phyloP scores from a whole-genome alignment of 176 grass and related monocot genomes.

The Otatea glauca region DNA sequence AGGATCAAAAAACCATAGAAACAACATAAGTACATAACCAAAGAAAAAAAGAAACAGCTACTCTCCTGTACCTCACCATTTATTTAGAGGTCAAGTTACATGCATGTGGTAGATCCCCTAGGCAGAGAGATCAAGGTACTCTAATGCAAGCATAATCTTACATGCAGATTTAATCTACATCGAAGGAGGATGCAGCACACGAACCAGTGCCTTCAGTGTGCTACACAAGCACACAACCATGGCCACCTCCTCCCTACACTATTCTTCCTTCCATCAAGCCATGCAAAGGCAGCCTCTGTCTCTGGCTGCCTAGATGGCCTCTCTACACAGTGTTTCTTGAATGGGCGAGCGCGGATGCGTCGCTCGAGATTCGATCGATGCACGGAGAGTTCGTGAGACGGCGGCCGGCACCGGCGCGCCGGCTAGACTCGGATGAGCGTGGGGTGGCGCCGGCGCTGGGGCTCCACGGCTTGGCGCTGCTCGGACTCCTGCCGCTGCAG shows the following conservation, averaged over 20 bases:
- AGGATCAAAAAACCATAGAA: neutral
- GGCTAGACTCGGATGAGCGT: slow-evolving; percentile 43
- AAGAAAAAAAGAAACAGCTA: neutral
- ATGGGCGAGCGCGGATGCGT: slow-evolving; percentile 6
- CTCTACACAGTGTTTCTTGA: slow-evolving; percentile 30
- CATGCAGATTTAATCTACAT: slow-evolving; percentile 21
- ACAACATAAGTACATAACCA: neutral
- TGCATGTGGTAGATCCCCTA: slow-evolving; percentile 21
- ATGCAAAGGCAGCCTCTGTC: slow-evolving; percentile 7
- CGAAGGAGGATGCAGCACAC: neutral
- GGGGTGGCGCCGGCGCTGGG: neutral
- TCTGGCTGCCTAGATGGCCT: neutral
- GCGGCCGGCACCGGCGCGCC: neutral
- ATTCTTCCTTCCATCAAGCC: neutral
- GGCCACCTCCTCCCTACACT: neutral
- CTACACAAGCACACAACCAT: slow-evolving; percentile 31
- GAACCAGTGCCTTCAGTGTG: neutral
- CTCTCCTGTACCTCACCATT: neutral
- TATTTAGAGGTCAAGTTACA: slow-evolving; percentile 16
- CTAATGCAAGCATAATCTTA: neutral
- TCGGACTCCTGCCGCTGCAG: slow-evolving; percentile 85
- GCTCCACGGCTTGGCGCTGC: slow-evolving; percentile 55
- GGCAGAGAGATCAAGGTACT: neutral
- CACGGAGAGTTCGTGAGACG: neutral
- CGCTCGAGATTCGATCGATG: neutral